These are phyloP conservation scores for Geranium incanum DNA, from an alignment of 441 rosid genomes.

Conservation along the genomic window DNA sequence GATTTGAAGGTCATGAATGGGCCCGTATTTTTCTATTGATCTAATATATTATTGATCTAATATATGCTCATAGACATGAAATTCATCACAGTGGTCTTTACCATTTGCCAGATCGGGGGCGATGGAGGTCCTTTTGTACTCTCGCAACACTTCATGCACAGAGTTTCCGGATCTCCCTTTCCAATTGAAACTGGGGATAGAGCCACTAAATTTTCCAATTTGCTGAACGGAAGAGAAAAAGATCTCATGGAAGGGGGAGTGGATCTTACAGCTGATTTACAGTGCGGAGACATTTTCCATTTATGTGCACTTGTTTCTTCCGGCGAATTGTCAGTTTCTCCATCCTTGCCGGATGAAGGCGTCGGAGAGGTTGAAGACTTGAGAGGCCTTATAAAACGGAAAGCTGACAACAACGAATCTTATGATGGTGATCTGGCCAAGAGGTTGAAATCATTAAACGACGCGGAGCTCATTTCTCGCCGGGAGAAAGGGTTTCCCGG, in stretches of 20 bases:
- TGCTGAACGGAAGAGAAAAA: slow-evolving; percentile 58
- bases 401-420: slow-evolving; percentile 52
- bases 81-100: slow-evolving; percentile 17
- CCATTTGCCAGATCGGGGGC: slow-evolving; percentile 72
- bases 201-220: slow-evolving; percentile 66
- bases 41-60: slow-evolving; percentile 6
- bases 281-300: slow-evolving; percentile 82
- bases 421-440: slow-evolving; percentile 44
- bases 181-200: slow-evolving; percentile 77
- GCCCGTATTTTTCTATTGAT: slow-evolving; percentile 5
- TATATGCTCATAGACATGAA: not conserved
- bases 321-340: slow-evolving; percentile 66
- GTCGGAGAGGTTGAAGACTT: slow-evolving; percentile 86
- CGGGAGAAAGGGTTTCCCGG: slow-evolving; percentile 97
- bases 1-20: too few relatives aligned
- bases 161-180: slow-evolving; percentile 66
- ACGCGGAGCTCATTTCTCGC: slow-evolving; percentile 70
- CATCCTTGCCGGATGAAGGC: slow-evolving; percentile 75
- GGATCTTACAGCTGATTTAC: slow-evolving; percentile 64
- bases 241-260: slow-evolving; percentile 50
- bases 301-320: slow-evolving; percentile 68
- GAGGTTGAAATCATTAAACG: slow-evolving; percentile 52
- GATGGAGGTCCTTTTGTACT: slow-evolving; percentile 66
- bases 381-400: slow-evolving; percentile 62
- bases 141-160: slow-evolving; percentile 73